phyloP scores from a whole-genome alignment of 163 green algal species.

The Scenedesmus sp. region DNA sequence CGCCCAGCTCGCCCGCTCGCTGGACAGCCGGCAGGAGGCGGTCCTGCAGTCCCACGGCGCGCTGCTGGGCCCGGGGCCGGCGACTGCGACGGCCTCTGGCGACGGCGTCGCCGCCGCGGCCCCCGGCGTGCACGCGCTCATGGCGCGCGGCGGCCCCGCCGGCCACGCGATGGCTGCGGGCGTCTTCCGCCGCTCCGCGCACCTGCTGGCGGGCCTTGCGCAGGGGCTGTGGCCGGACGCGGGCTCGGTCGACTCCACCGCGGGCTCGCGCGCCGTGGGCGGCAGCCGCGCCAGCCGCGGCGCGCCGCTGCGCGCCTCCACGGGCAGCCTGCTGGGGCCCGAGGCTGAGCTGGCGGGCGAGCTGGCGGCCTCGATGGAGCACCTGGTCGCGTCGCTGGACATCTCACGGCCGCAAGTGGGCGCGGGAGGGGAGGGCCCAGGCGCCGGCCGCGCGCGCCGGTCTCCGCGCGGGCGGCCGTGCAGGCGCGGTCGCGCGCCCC shows the following conservation, averaged over 20 bases:
- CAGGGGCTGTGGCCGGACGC: neutral
- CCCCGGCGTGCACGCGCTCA: neutral
- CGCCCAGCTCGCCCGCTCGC: neutral
- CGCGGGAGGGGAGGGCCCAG: too few relatives aligned
- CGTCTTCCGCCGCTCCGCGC: neutral
- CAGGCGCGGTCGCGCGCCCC: too few relatives aligned
- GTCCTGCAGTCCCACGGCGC: conserved; percentile 40
- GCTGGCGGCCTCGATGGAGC: conserved; percentile 12
- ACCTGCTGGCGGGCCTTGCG: conserved; percentile 27
- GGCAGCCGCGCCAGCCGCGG: neutral
- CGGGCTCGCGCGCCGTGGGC: neutral
- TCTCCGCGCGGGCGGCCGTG: too few relatives aligned
- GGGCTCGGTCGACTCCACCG: conserved; percentile 14
- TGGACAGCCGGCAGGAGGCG: conserved; percentile 30
- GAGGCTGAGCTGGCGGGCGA: neutral
- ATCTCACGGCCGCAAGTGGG: conserved; percentile 19
- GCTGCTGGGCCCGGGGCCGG: conserved; percentile 8
- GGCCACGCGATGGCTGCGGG: neutral
- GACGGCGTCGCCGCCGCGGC: neutral
- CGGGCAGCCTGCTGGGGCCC: conserved; percentile 1
- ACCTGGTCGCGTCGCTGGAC: conserved; percentile 6
- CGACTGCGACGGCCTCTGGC: neutral
- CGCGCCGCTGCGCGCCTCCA: neutral
- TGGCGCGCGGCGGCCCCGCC: neutral
- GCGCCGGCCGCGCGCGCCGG: too few relatives aligned